Base-by-base conservation (phyloP, 805 yeast species). In the Ogataea haglerorum region DNA sequence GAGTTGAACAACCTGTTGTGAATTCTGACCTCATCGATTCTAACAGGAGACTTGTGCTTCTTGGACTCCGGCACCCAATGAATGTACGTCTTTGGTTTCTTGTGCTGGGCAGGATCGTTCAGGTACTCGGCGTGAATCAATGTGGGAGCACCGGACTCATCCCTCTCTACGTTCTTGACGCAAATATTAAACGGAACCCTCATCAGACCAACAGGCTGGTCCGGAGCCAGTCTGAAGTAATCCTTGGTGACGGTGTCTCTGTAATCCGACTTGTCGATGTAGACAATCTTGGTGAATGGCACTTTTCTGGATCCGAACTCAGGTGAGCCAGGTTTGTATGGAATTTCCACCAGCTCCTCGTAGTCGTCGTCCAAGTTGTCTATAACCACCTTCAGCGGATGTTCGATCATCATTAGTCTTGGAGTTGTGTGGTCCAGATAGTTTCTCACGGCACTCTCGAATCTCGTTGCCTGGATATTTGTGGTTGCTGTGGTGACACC, bases 401-500 rank as follows among this genome's bases (percentile, higher is more conserved):
- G 86, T 51, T 84, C 76, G 40, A 93, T 73, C 77, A 93, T 80
- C 96, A 93, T 90, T 55, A 93, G 72, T 63, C 99, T 80, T 42
- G 99, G 98, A 13, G 95, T 89, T 15, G 89, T 79, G 54, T 80
- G 82, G 68, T 93, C 99, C 57, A 93, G 73, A 64, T 79, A 93
- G 49, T 78, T 75, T 65, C 99, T 82, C 42, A 93, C 79, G 2
- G 97, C 81, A 58, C 82, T 78, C 58, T 93, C 99, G 58, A 93
- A 89, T 62, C 99, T 75, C 8, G 79, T 77, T 14, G 77, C 84
- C 71, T 93, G 98, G 60, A 93, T 93, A 58, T 87, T 88, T 30
- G 96, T 82, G 32, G 90, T 85, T 33, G 91, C 75, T 2, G 98
- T 93, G 30, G 99, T 93, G 42, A 93, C 99, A 58, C 99, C 99